Evolutionary conservation across 371 early-diverging fungal species (phyloP).

Genomic region (Dichotomocladium elegans): DNA sequence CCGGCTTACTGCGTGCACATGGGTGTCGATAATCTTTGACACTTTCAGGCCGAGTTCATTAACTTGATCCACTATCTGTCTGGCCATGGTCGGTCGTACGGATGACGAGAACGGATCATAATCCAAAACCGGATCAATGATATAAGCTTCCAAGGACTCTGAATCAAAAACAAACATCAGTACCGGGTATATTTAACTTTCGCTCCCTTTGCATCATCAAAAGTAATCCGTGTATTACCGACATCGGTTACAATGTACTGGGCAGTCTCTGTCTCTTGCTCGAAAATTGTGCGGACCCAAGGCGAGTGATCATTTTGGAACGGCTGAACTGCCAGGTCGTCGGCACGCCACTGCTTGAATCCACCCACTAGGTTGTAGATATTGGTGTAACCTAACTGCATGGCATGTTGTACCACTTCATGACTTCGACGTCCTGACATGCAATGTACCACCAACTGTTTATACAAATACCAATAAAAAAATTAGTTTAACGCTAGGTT

Average conservation of each 20-base stretch:
- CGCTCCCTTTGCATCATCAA: too few relatives aligned
- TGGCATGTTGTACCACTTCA: constrained; percentile 23
- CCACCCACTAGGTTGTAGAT: constrained; percentile 35
- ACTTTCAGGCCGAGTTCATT: constrained; percentile 28
- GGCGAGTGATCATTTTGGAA: constrained; percentile 44
- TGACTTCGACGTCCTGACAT: constrained; percentile 38
- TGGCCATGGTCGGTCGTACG: constrained; percentile 24
- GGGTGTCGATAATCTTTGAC: constrained; percentile 45
- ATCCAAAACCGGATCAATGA: constrained; percentile 43
- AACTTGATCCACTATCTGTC: constrained; percentile 23
- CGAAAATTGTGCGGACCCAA: constrained; percentile 42
- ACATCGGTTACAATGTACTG: constrained; percentile 41
- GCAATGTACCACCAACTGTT: constrained; percentile 36
- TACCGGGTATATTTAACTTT: too few relatives aligned
- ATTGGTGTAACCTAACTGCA: constrained; percentile 26
- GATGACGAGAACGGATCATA: constrained; percentile 35
- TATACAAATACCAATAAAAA: constrained; percentile 1
- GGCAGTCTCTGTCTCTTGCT: constrained; percentile 40
- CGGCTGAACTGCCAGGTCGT: constrained; percentile 26
- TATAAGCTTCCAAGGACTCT: constrained; percentile 38
- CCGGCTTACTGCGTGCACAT: constrained; percentile 46
- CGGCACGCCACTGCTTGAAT: constrained; percentile 26
- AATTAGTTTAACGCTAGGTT: neutral
- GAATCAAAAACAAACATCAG: too few relatives aligned
- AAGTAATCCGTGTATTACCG: constrained; percentile 64